Evolutionary conservation across 202 grass and related monocot species (phyloP), one percentile per base, ranked within the genome.

Genomic region (Cymbopogon flexuosus): DNA sequence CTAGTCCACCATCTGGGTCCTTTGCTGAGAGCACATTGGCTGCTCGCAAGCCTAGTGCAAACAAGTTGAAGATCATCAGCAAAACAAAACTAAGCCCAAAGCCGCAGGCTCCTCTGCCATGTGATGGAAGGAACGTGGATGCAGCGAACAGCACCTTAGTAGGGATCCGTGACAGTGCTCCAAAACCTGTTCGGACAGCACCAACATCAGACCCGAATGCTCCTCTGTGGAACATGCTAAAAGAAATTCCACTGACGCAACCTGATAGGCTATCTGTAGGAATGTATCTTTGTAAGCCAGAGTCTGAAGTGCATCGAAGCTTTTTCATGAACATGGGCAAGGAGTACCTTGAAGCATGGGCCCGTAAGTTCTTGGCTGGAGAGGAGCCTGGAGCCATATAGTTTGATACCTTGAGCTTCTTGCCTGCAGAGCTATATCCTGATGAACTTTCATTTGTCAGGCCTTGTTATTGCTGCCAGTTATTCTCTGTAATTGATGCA

Each of bases 301-400:
- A 89, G 65, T 77, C 52, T 21, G 72, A 89, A 77, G 87, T 89
- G 43, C 82, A 77, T 61, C 65, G 82, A 65, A 85, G 78, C 62
- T 89, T 89, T 85, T 89, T 89, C 65, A 85, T 85, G 72, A 85
- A 31, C 73, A 89, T 81, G 87, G 87, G 87, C 30, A 81, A 76
- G 82, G 87, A 89, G 37, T 89, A 89, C 65, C 82, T 89, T 6
- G 82, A 89, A 65, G 78, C 82, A 58, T 89, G 87, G 87, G 57
- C 87, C 36, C 78, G 69, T 10, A 85, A 72, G 78, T 89, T 85
- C 47, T 85, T 89, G 57, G 52, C 72, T 77, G 72, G 72, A 60
- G 87, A 69, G 46, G 72, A 89, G 21, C 58, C 15, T 77, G 87
- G 71, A 81, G 16, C 78, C 65, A 72, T 66, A 3, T 81, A 85